Base-by-base conservation (phyloP, 2,329 filamentous ascomycete genomes). In the Xylariaceae sp. region DNA sequence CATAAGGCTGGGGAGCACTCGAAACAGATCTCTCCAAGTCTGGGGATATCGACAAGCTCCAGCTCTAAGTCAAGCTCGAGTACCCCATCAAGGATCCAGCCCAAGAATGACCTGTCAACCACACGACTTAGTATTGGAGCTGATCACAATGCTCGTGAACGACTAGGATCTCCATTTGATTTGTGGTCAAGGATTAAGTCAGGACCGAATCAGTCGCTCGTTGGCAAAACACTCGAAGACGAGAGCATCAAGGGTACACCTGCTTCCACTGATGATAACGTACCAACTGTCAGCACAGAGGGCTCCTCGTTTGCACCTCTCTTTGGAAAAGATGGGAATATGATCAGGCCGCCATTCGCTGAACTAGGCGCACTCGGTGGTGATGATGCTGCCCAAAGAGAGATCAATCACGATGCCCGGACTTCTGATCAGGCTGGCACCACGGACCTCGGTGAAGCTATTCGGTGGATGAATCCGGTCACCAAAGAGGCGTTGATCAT, bases 401-500 rank as follows among this genome's bases (percentile, higher is more conserved):
- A 36, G 12, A 12, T 55, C 14, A 42, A 27, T 15, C 44, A 42
- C 30, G 33, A 18, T 43, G 41, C 52, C 48, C 19, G 45, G 2
- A 42, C 48, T 32, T 49, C 39, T 15, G 5, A 18, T 12, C 18
- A 39, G 12, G 6, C 33, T 15, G 42, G 44, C 22, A 45, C 22
- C 12, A 33, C 12, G 39, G 19, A 54, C 59, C 35, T 42, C 9
- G 62, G 62, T n/a, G 59, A 65, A 7, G 64, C 68, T 0, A 62
- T 81, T 0, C 51, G 67, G 14, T 90, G 86, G 86, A 72, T 70
- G 1, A 80, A 90, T 57, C 83, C 85, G 0, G 59, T 68, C 9
- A 87, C 81, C 1, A 77, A 75, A 54, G 68, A 76, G 50, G 70
- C 57, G 1, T 74, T 73, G 41, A 48, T 70, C 2, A 64, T 87